Base-by-base conservation (phyloP, 129 eudicot genomes). In the Gnaphalium uliginosum region DNA sequence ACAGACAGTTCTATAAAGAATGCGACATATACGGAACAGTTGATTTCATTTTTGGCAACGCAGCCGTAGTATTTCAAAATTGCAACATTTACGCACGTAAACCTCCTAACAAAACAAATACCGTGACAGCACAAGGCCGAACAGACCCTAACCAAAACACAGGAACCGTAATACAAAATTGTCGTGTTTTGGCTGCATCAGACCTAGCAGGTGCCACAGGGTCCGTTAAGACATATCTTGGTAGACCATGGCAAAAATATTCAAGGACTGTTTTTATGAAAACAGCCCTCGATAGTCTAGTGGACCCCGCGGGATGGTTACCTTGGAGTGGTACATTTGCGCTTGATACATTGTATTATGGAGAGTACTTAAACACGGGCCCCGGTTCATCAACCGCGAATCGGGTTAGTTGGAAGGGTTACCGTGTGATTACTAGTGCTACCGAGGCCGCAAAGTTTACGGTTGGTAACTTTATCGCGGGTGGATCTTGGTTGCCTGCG, bases 11-110 rank as follows among this genome's bases (percentile, higher is more conserved):
- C 24, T 87, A 75, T 1, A 68, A 72, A 35, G 79, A 87, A 24
- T 87, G 91, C 19, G 83, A 87, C 48, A 84, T 87, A n/a, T 83
- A 86, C 26, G 90, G 87, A n/a, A 86, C 90, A 0, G 86, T 83
- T 4, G 90, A 87, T 32, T 87, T 81, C 33, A 87, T 87, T 14
- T 87, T 87, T 18, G 91, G 86, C 0, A 84, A 87, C 26, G 88
- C 88, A 0, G 91, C 88, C 1, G 86, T 69, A 0, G 91, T 87
- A 8, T 8, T 84, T 62, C 91, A 87, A 66, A 87, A 77, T n/a
- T 84, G 89, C 83, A 87, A 84, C 56, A 87, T 87, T 24, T 84
- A 79, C 19, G 85, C 89, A 1, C 86, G 87, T 2, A 61, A 65
- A 26, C 87, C 89, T 11, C 92, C 92, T 5, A 78, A 76, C 43